Conservation (phyloP, 202 grass and related monocot genomes). For the Sporobolus alterniflorus region DNA sequence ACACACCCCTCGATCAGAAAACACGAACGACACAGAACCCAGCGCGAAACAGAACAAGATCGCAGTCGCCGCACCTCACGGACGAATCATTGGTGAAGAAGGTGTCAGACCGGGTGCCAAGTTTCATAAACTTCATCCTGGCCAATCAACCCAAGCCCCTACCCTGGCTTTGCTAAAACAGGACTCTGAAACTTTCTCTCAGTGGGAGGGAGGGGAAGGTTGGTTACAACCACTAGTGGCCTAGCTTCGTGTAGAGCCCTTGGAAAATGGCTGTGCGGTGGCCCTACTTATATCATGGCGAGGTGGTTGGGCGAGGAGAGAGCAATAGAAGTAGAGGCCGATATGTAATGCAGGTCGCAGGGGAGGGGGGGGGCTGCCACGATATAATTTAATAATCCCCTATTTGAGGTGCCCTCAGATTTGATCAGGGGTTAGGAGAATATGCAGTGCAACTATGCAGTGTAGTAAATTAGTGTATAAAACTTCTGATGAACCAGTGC, state of each 20-base stretch:
- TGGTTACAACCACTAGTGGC: slow-evolving; percentile 35
- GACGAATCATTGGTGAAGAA: slow-evolving; percentile 82
- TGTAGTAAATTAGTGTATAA: too few species aligned
- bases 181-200: slow-evolving; percentile 37
- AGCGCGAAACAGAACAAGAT: background rate
- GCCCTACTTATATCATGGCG: slow-evolving; percentile 61
- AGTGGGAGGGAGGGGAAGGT: background rate
- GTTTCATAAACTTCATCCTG: slow-evolving; percentile 99
- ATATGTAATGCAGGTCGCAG: slow-evolving; percentile 13
- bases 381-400: slow-evolving; percentile 11
- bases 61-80: slow-evolving; percentile 50
- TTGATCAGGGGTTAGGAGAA: slow-evolving; percentile 14
- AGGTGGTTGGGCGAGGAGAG: slow-evolving; percentile 40
- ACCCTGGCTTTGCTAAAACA: slow-evolving; percentile 37
- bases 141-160: slow-evolving; percentile 1
- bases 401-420: slow-evolving; percentile 13
- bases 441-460: slow-evolving; percentile 14
- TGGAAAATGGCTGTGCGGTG: slow-evolving; percentile 38
- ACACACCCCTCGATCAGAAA: slow-evolving; percentile 4
- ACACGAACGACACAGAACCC: background rate
- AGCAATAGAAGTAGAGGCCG: background rate
- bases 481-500: slow-evolving; percentile 22
- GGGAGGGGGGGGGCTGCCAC: background rate
- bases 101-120: slow-evolving; percentile 79
- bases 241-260: slow-evolving; percentile 50